Evolutionary conservation across 2,329 filamentous ascomycete genomes (phyloP), one percentile per base, ranked within the genome.

Genomic region (Phoma sp.): DNA sequence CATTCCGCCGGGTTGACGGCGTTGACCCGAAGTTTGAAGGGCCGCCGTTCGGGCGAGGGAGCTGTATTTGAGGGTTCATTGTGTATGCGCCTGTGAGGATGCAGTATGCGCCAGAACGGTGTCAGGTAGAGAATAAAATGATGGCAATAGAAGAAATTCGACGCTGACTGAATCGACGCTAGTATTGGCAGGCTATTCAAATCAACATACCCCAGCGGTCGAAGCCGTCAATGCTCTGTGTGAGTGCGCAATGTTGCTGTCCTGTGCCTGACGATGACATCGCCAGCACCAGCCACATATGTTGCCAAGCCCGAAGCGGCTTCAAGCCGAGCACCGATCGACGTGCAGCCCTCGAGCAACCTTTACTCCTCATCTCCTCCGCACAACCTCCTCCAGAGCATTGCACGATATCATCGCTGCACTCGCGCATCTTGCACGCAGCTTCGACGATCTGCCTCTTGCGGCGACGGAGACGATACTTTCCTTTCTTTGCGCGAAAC

Each of bases 41-140:
- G 38, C 75, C 79, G 64, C 79, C 82, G 75, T 84, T 81, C 67
- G 83, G 83, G 60, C 83, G 80, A 25, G 83, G 83, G 33, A 84
- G 78, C 14, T 82, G 81, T 63, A 86, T 86, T 65, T 83, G 82
- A 61, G 83, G 83, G 67, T 85, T 86, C 83, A 85, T 85, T 37
- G 41, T 61, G 57, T 35, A 40, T 46, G 42, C 52, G 46, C 41
- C 36, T 32, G 36, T 46, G 11, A 29, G 40, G 41, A 36, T 32
- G 35, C 24, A 43, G 30, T 41, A 54, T 33, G 32, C 32, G 10
- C 32, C 32, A 13, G 32, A n/a, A 13, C 7, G 32, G 52, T 49
- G 53, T 52, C 30, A 47, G 24, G 45, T 49, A 46, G 35, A 30
- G 25, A 39, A 14, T 13, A 18, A 32, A 32, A 30, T 8, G 7